These are phyloP conservation scores for Vanrija humicola DNA, from an alignment of 1,284 basidiomycete species.

Conservation along the genomic window DNA sequence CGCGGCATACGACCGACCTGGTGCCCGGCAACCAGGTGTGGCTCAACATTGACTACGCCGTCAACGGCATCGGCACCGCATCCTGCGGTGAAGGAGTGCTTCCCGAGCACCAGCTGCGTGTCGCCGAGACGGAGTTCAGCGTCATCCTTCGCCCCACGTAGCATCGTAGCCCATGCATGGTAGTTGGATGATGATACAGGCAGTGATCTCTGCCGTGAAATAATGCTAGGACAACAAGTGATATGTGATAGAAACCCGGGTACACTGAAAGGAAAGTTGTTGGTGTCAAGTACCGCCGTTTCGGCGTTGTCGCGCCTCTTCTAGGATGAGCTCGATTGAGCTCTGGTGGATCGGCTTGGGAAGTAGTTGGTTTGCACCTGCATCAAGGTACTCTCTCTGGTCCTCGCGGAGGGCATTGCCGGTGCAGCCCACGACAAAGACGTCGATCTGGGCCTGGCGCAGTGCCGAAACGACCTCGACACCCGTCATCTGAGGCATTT, in stretches of 20 bases:
- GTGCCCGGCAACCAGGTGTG: slow-evolving; percentile 13
- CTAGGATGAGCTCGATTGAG: slow-evolving; percentile 34
- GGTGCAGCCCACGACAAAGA: slow-evolving; percentile 67
- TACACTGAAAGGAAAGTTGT: too few relatives aligned
- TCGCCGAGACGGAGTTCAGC: neutral
- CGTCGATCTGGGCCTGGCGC: slow-evolving; percentile 61
- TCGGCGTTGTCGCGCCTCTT: slow-evolving; percentile 18
- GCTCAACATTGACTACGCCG: slow-evolving; percentile 17
- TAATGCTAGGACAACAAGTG: too few relatives aligned
- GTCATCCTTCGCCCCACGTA: neutral
- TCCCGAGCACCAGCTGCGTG: slow-evolving; percentile 3
- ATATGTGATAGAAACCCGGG: too few relatives aligned
- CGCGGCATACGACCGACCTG: slow-evolving; percentile 18
- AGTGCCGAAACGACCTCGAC: slow-evolving; percentile 66
- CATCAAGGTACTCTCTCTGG: slow-evolving; percentile 65
- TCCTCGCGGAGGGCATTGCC: slow-evolving; percentile 65
- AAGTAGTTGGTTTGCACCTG: slow-evolving; percentile 61
- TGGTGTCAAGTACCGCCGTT: too few relatives aligned
- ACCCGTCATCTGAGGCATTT: slow-evolving; percentile 69
- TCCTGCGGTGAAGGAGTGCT: slow-evolving; percentile 19
- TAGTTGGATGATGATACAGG: too few relatives aligned
- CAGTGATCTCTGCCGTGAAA: too few relatives aligned
- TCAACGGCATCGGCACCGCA: slow-evolving; percentile 16
- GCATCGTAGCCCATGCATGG: too few relatives aligned
- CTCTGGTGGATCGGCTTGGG: slow-evolving; percentile 45